Evolutionary conservation across 2,329 filamentous ascomycete genomes (phyloP).

Genomic region (Ascochyta viciae-villosae): DNA sequence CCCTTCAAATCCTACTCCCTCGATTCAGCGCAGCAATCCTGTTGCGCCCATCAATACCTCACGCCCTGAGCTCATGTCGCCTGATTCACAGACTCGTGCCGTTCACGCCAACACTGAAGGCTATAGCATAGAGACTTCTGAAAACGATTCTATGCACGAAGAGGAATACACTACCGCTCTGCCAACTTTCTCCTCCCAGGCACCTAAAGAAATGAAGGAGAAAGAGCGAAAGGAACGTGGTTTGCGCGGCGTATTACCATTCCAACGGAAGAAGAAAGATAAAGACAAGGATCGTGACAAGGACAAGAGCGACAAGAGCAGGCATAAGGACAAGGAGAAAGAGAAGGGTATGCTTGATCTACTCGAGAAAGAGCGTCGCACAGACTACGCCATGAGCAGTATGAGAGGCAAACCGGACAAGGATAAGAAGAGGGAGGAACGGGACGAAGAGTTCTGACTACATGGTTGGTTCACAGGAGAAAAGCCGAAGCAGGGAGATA

Average conservation of each 20-base stretch:
- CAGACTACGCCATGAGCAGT: conserved; percentile 20
- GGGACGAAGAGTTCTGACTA: conserved; percentile 45
- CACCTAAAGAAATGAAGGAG: conserved; percentile 39
- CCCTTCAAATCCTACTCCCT: conserved; percentile 30
- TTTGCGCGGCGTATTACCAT: conserved; percentile 48
- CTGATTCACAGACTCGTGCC: conserved; percentile 33
- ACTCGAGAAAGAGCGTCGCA: conserved; percentile 8
- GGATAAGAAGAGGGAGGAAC: conserved; percentile 27
- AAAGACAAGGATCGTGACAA: conserved; percentile 31
- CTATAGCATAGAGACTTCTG: conserved; percentile 43
- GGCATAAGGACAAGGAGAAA: conserved; percentile 24
- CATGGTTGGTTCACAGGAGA: conserved; percentile 46
- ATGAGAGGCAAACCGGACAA: conserved; percentile 17
- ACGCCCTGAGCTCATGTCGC: conserved; percentile 23
- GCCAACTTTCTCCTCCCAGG: conserved; percentile 43
- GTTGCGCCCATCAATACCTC: conserved; percentile 34
- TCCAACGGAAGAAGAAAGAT: conserved; percentile 46
- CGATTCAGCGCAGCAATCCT: conserved; percentile 24
- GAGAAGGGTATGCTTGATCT: conserved; percentile 26
- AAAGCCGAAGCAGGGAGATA: conserved; percentile 11
- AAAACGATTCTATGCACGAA: conserved; percentile 44
- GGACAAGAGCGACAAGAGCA: conserved; percentile 27
- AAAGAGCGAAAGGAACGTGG: conserved; percentile 50
- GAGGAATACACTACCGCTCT: conserved; percentile 50
- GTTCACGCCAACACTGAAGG: conserved; percentile 33